Evolutionary conservation across 805 yeast genomes (phyloP), one percentile per base, ranked within the genome.

Genomic region (Pichia phayaonensis): DNA sequence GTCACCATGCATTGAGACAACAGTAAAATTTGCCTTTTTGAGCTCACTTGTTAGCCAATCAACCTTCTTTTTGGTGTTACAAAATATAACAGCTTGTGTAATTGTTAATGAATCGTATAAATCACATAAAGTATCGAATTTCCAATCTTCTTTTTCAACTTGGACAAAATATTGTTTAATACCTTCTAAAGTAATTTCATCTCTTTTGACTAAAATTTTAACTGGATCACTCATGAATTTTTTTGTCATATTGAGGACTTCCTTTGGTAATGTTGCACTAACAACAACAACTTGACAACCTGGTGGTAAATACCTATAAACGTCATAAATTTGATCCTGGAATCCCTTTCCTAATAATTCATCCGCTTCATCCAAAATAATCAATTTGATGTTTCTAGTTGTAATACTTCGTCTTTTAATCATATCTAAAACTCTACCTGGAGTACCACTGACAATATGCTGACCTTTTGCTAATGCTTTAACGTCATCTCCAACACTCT

Each of bases 361-460:
- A 77, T 92, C 99, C 64, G 98, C 98, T 77, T 92, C 99, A 75
- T 92, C 99, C 65, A 94, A 78, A 67, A 92, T 83, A 73, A 94
- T 81, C 95, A 94, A 89, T 77, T 90, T 89, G 64, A 94, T 77
- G 70, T 83, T 78, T 62, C 87, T 80, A 57, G 96, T 84, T 67
- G 75, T 82, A 71, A 94, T 82, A 72, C 75, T 77, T 64, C 96
- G 79, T 69, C 97, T 82, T 72, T 87, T 86, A 67, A 94, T 90
- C 92, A 94, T 89, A 71, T 94, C 98, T 64, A 76, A 80, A 57
- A 94, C 97, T 75, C 99, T 83, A 66, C 99, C 99, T 61, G 99
- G 99, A 53, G 99, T 94, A 67, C 98, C 99, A 63, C 90, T 92
- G 52, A 94, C 95, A 53, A 92, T 79, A 74, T 92, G 97, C 58